These are phyloP conservation scores for Phytophthora europaea DNA, from an alignment of 352 stramenopile species.

Conservation along the genomic window DNA sequence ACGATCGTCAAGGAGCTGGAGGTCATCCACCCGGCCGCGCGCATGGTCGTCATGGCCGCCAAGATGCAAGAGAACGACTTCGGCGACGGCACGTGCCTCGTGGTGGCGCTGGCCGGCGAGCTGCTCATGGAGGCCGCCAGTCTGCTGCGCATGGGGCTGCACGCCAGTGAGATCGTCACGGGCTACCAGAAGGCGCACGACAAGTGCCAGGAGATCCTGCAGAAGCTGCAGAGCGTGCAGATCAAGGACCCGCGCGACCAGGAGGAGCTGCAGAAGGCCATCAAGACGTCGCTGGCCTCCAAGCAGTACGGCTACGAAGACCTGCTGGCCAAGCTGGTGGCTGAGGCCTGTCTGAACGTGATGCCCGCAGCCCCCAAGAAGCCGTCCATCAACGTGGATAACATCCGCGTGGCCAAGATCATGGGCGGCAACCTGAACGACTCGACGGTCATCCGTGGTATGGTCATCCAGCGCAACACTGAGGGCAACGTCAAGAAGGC, in stretches of 20 bases:
- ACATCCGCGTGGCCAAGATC: constrained; percentile 99
- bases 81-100: constrained; percentile 97
- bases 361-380: constrained; percentile 91
- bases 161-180: constrained; percentile 98
- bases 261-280: constrained; percentile 88
- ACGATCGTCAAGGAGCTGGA: constrained; percentile 99
- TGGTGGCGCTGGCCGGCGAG: constrained; percentile 98
- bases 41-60: constrained; percentile 98
- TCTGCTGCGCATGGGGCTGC: constrained; percentile 98
- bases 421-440: constrained; percentile 96
- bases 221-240: constrained; percentile 84
- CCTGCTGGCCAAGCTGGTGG: constrained; percentile 95
- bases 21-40: constrained; percentile 98
- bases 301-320: constrained; percentile 99
- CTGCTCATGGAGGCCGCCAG: constrained; percentile 97
- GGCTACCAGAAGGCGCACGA: constrained; percentile 97
- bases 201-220: constrained; percentile 94
- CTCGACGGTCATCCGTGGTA: constrained; percentile 98
- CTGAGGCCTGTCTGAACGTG: constrained; percentile 95
- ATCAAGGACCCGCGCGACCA: constrained; percentile 88
- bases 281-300: constrained; percentile 96
- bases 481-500: constrained; percentile 95
- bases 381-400: constrained; percentile 96
- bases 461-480: constrained; percentile 96
- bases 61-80: constrained; percentile 99